These are phyloP conservation scores for Botrytis fragariae DNA, from an alignment of 2,329 filamentous ascomycete species.

Conservation along the genomic window DNA sequence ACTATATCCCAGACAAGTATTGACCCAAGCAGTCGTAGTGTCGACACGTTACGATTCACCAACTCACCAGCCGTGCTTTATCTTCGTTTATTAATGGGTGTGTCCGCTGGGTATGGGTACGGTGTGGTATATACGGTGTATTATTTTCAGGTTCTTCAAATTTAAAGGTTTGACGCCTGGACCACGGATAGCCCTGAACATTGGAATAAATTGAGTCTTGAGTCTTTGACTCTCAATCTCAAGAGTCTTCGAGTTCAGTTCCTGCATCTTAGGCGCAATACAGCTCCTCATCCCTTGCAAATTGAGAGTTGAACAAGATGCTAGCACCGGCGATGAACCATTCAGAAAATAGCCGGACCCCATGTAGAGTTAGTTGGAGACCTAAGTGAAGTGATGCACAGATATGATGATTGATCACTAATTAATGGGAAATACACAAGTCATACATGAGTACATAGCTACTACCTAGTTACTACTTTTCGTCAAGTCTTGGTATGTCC, in stretches of 20 bases:
- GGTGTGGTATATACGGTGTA: not conserved
- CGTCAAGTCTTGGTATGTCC: slow-evolving; percentile 7
- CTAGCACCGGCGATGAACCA: slow-evolving; percentile 16
- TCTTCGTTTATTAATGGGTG: not conserved
- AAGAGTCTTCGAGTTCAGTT: not conserved
- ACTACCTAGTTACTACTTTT: not conserved
- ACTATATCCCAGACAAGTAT: not conserved
- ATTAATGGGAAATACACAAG: not conserved
- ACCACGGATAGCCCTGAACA: not conserved
- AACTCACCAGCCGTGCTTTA: not conserved
- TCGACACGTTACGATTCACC: not conserved
- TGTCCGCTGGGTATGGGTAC: not conserved
- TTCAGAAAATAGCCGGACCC: not conserved
- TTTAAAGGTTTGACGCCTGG: not conserved
- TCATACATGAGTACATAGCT: not conserved
- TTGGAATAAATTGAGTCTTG: not conserved
- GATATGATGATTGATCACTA: slow-evolving; percentile 4
- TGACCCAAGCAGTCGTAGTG: not conserved
- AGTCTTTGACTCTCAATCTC: not conserved
- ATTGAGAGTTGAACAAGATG: not conserved
- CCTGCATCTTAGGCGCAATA: slow-evolving; percentile 14
- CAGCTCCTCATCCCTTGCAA: not conserved
- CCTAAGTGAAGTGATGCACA: not conserved
- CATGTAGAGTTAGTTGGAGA: not conserved
- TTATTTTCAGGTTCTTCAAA: not conserved